Conservation (phyloP, 129 eudicot species). For the Saussurea involucrata region DNA sequence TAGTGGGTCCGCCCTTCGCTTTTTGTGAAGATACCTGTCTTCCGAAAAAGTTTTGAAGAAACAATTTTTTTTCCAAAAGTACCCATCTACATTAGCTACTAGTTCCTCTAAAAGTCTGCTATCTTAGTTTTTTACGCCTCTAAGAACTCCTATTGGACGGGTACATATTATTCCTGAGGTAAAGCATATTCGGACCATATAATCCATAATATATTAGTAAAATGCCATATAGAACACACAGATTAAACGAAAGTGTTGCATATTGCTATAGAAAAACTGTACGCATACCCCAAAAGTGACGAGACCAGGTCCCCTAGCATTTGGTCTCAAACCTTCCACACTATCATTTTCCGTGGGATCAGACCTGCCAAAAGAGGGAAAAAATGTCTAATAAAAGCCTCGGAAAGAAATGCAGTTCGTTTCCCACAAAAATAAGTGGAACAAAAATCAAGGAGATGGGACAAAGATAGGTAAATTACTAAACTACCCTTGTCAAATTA, state of each 20-base stretch:
- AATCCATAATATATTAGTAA: background rate
- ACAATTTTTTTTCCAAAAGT: too few species aligned
- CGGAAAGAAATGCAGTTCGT: background rate
- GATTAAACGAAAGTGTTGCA: background rate
- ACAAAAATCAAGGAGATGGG: background rate
- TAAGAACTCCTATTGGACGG: too few species aligned
- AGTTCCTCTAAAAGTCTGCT: too few species aligned
- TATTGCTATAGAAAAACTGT: slow-evolving; percentile 5
- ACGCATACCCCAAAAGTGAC: slow-evolving; percentile 92
- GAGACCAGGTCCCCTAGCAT: slow-evolving; percentile 96
- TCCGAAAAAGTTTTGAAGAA: too few species aligned
- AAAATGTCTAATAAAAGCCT: background rate
- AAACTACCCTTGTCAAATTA: background rate
- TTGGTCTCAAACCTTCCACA: slow-evolving; percentile 92
- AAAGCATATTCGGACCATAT: background rate
- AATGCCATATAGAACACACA: background rate
- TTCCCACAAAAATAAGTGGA: background rate
- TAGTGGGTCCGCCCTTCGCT: too few species aligned
- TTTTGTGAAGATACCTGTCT: too few species aligned
- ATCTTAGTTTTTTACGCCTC: too few species aligned
- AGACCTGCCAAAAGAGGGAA: slow-evolving; percentile 57
- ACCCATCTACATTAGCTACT: too few species aligned
- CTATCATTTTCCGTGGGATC: slow-evolving; percentile 99
- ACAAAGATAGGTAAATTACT: background rate
- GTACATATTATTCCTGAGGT: too few species aligned